Conservation (phyloP, 176 grass and related monocot species). For the Carex parvula region DNA sequence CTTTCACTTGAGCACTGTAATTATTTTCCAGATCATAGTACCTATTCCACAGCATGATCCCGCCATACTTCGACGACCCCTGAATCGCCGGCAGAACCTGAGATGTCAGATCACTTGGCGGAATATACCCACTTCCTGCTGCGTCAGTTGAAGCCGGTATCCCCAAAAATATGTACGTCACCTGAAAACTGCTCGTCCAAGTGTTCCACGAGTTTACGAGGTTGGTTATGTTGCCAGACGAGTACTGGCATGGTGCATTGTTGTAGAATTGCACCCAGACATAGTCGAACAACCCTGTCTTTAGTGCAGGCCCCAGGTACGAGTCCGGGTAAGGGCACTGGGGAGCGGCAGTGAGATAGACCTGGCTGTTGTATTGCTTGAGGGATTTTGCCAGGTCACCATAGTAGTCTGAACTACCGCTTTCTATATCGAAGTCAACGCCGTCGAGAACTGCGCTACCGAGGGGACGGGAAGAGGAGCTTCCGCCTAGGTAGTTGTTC, state of each 20-base stretch:
- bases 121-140: constrained; percentile 41
- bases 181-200: constrained; percentile 52
- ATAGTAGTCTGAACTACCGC: constrained; percentile 46
- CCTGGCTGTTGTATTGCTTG: constrained; percentile 36
- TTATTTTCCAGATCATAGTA: constrained; percentile 53
- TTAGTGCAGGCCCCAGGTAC: constrained; percentile 37
- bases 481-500: constrained; percentile 60
- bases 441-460: constrained; percentile 60
- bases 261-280: constrained; percentile 92
- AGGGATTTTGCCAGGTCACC: constrained; percentile 47
- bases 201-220: constrained; percentile 53
- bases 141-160: constrained; percentile 45
- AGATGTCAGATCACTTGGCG: constrained; percentile 37
- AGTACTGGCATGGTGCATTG: constrained; percentile 48
- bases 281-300: constrained; percentile 48
- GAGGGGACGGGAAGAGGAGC: constrained; percentile 44
- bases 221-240: constrained; percentile 14
- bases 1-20: constrained; percentile 45
- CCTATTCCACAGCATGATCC: constrained; percentile 73
- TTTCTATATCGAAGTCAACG: constrained; percentile 80
- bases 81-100: constrained; percentile 54
- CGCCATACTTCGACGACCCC: constrained; percentile 50
- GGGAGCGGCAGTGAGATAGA: constrained; percentile 64
- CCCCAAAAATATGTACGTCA: constrained; percentile 45
- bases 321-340: constrained; percentile 72